These are phyloP conservation scores for Magnaporthales sp. DNA, from an alignment of 2,329 filamentous ascomycete genomes.

Conservation along the genomic window DNA sequence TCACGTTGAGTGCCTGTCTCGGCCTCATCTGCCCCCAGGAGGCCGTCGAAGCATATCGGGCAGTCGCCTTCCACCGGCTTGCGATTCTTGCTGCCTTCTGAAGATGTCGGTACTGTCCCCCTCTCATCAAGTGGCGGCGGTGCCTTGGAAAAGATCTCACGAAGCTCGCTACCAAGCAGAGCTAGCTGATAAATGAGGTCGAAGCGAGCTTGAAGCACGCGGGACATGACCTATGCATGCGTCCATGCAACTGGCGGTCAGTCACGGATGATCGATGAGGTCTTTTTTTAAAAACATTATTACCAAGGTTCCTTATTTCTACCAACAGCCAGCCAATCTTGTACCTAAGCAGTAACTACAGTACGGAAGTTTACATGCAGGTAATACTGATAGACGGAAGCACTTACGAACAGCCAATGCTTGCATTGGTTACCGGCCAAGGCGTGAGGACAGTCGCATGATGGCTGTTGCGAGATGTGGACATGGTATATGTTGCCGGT, in stretches of 20 bases:
- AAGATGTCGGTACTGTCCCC: slow-evolving; percentile 3
- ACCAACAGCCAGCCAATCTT: neutral
- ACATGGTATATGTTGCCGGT: slow-evolving; percentile 60
- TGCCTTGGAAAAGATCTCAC: slow-evolving; percentile 45
- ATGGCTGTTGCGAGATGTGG: slow-evolving; percentile 38
- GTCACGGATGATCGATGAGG: neutral
- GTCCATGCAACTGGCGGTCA: neutral
- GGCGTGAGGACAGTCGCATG: slow-evolving; percentile 48
- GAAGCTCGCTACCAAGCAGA: slow-evolving; percentile 49
- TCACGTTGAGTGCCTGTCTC: neutral
- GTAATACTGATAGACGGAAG: neutral
- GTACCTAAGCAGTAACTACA: neutral
- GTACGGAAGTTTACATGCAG: neutral
- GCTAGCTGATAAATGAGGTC: slow-evolving; percentile 54
- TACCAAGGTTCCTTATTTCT: neutral
- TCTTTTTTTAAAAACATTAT: too few species aligned
- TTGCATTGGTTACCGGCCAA: slow-evolving; percentile 52
- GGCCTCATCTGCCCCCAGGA: slow-evolving; percentile 26
- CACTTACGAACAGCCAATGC: slow-evolving; percentile 49
- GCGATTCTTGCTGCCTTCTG: slow-evolving; percentile 24
- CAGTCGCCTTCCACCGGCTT: slow-evolving; percentile 45
- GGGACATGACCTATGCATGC: slow-evolving; percentile 39
- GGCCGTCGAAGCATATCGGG: slow-evolving; percentile 46
- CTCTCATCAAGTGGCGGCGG: slow-evolving; percentile 35
- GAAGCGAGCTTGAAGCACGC: slow-evolving; percentile 48